Evolutionary conservation across 768 basidiomycete species (phyloP).

Genomic region (Dentipellis sp.): DNA sequence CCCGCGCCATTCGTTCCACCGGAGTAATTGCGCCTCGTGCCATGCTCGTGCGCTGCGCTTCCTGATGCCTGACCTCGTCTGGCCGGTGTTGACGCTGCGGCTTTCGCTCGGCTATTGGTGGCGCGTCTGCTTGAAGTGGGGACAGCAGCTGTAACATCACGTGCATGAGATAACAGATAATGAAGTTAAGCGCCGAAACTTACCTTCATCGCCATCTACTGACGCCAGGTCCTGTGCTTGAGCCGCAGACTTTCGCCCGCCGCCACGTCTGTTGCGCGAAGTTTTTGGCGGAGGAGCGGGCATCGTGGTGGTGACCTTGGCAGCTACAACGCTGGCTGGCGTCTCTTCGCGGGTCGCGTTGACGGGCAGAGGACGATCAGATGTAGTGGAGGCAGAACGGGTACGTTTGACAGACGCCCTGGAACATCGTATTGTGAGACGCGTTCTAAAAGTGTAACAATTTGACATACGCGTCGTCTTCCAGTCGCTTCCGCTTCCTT

Average conservation of each 20-base stretch:
- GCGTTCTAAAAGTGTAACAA: conserved; percentile 4
- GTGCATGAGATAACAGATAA: conserved; percentile 21
- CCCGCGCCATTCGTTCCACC: conserved; percentile 23
- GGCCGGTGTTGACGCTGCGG: conserved; percentile 26
- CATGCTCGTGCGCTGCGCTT: conserved; percentile 32
- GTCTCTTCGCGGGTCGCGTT: conserved; percentile 35
- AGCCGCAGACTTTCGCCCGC: conserved; percentile 19
- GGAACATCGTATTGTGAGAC: conserved; percentile 8
- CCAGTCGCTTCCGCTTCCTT: conserved; percentile 65
- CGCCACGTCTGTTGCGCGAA: conserved; percentile 21
- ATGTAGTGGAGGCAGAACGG: conserved; percentile 64
- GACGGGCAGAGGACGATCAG: conserved; percentile 42
- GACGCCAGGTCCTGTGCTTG: conserved; percentile 21
- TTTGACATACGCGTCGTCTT: conserved; percentile 57
- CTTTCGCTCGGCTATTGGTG: conserved; percentile 31
- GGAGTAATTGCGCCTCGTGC: conserved; percentile 39
- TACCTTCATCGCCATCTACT: conserved; percentile 61
- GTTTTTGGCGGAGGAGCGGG: conserved; percentile 17
- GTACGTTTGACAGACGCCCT: conserved; percentile 61
- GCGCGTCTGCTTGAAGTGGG: conserved; percentile 28
- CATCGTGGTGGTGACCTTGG: conserved; percentile 14
- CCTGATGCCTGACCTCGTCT: conserved; percentile 16
- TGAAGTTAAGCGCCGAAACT: conserved; percentile 12
- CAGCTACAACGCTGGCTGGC: conserved; percentile 18
- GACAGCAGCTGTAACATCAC: conserved; percentile 17